A percentile compares a stretch with the other conserved stretches of the same genome.
Evolutionary conservation across 148 eudicot species (phyloP).

Genomic region (Heliosperma pusillum): DNA sequence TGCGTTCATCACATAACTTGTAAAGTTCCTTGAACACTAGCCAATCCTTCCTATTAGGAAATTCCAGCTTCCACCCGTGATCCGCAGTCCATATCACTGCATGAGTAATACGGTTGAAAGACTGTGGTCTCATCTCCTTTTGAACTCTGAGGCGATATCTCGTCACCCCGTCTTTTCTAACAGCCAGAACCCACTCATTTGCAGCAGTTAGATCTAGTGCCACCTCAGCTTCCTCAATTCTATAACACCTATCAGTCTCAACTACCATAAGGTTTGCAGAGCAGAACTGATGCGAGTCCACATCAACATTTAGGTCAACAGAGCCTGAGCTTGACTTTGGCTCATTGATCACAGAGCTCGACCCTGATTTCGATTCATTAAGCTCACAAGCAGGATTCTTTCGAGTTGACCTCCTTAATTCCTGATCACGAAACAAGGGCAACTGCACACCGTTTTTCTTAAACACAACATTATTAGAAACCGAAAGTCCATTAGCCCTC

Average conservation of each 20-base stretch:
- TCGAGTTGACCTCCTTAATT: constrained; percentile 32
- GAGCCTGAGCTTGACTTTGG: constrained; percentile 31
- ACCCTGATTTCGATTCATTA: constrained; percentile 29
- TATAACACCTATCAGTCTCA: constrained; percentile 66
- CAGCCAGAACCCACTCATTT: constrained; percentile 61
- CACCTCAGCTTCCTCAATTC: constrained; percentile 58
- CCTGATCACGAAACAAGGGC: constrained; percentile 22
- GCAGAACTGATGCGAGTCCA: constrained; percentile 43
- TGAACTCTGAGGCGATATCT: constrained; percentile 39
- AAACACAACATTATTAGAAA: constrained; percentile 26
- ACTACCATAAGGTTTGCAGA: constrained; percentile 56
- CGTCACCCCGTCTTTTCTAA: constrained; percentile 47
- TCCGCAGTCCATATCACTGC: constrained; percentile 63
- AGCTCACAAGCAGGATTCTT: constrained; percentile 26
- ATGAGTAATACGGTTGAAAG: constrained; percentile 56
- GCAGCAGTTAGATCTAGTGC: constrained; percentile 48
- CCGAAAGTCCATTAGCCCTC: constrained; percentile 34
- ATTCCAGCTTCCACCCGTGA: constrained; percentile 76
- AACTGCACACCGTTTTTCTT: constrained; percentile 22
- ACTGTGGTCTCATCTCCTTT: constrained; percentile 54
- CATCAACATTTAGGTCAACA: constrained; percentile 34
- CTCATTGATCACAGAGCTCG: constrained; percentile 24
- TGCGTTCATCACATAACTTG: constrained; percentile 65
- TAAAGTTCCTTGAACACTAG: constrained; percentile 68
- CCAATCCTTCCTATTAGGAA: constrained; percentile 76